Evolutionary conservation across 129 eudicot genomes (phyloP).

Genomic region (Ambrosia artemisiifolia): DNA sequence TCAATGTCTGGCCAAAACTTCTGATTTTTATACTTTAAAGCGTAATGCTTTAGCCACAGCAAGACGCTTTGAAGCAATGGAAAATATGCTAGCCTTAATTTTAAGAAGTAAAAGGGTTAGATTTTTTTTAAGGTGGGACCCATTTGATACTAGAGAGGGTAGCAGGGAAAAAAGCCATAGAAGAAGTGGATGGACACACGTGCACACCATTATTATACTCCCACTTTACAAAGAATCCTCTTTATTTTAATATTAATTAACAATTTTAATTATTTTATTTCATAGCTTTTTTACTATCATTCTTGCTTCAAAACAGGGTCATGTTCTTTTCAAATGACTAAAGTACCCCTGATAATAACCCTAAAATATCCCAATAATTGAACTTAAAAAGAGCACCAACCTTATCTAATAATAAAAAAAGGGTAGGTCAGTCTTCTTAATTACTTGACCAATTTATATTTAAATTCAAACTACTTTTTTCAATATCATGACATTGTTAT

Average conservation of each 20-base stretch:
- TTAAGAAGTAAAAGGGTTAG: too few relatives aligned
- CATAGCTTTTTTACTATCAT: not conserved
- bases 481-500: not conserved
- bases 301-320: slow-evolving; percentile 39
- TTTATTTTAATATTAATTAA: slow-evolving; percentile 13
- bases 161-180: slow-evolving; percentile 34
- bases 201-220: slow-evolving; percentile 53
- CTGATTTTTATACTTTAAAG: too few relatives aligned
- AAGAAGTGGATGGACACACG: slow-evolving; percentile 81
- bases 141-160: slow-evolving; percentile 30
- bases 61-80: too few relatives aligned
- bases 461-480: slow-evolving; percentile 6
- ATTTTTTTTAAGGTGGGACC: slow-evolving; percentile 37
- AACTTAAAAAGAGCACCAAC: slow-evolving; percentile 19
- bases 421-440: slow-evolving; percentile 14
- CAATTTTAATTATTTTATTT: not conserved
- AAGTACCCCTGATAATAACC: slow-evolving; percentile 3
- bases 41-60: too few relatives aligned
- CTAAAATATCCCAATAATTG: slow-evolving; percentile 8
- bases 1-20: too few relatives aligned
- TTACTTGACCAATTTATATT: slow-evolving; percentile 6
- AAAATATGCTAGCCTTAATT: too few relatives aligned
- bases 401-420: slow-evolving; percentile 22
- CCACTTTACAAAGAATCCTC: slow-evolving; percentile 31
- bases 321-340: slow-evolving; percentile 11